phyloP scores from a whole-genome alignment of 306 rosid genomes.

The Inga leiocalycina region DNA sequence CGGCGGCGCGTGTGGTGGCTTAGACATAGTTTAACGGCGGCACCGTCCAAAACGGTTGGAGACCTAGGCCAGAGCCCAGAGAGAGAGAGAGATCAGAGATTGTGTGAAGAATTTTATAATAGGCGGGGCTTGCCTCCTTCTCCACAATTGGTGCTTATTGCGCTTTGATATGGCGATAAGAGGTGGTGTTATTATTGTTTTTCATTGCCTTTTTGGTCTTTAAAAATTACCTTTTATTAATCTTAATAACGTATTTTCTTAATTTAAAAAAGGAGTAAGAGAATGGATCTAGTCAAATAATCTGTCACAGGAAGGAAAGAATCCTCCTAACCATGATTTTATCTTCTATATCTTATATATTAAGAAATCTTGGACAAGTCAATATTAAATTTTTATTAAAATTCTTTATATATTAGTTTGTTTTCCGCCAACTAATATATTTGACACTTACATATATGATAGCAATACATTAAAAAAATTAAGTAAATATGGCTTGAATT shows the following conservation, averaged over 20 bases:
- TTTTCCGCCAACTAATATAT: not conserved
- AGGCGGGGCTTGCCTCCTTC: not conserved
- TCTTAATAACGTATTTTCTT: not conserved
- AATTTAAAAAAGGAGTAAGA: not conserved
- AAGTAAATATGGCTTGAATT: not conserved
- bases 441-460: not conserved
- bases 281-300: not conserved
- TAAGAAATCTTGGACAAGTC: not conserved
- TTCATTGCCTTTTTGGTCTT: not conserved
- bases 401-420: not conserved
- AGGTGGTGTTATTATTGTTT: not conserved
- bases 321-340: conserved; percentile 7
- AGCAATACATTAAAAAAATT: too few relatives aligned
- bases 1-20: conserved; percentile 38
- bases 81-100: not conserved
- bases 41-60: not conserved
- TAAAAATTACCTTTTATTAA: not conserved
- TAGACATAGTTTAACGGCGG: conserved; percentile 36
- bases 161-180: not conserved
- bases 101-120: not conserved
- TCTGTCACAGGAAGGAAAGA: conserved; percentile 2
- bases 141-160: not conserved
- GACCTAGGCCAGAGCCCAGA: not conserved
- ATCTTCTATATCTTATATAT: not conserved
- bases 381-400: not conserved